A percentile compares a stretch with the other conserved stretches of the same genome.
Conservation (phyloP, 1,284 basidiomycete genomes). For the Boletellus deceptivus region DNA sequence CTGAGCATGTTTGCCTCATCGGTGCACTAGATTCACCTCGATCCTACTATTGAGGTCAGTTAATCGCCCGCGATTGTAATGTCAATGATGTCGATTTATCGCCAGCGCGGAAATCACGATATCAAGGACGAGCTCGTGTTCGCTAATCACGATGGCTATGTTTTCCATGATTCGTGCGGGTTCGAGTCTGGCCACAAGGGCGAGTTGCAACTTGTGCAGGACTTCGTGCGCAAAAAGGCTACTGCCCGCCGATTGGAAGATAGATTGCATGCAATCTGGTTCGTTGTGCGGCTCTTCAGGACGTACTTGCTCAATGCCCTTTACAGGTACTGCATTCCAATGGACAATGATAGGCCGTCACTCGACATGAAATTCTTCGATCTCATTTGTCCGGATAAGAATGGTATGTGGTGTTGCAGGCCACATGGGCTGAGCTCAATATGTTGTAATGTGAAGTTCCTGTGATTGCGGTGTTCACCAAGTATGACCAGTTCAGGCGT, state of each 20-base stretch:
- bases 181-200: background rate
- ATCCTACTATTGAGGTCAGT: background rate
- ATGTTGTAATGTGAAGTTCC: background rate
- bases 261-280: slow-evolving; percentile 7
- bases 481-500: no score
- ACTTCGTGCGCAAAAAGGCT: background rate
- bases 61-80: no score
- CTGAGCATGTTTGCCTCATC: no score
- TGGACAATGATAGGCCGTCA: no score
- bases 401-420: background rate
- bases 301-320: background rate
- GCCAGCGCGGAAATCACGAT: no score
- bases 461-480: slow-evolving; percentile 8
- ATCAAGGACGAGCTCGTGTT: no score
- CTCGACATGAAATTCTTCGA: no score
- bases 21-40: no score
- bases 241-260: background rate
- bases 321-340: no score
- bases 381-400: background rate
- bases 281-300: background rate
- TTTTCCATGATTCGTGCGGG: slow-evolving; percentile 7
- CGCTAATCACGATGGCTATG: no score
- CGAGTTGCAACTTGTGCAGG: slow-evolving; percentile 1
- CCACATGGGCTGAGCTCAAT: no score
- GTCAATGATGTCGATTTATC: no score